Conservation (phyloP, 805 yeast species). For the Barnettozyma wickerhamii region DNA sequence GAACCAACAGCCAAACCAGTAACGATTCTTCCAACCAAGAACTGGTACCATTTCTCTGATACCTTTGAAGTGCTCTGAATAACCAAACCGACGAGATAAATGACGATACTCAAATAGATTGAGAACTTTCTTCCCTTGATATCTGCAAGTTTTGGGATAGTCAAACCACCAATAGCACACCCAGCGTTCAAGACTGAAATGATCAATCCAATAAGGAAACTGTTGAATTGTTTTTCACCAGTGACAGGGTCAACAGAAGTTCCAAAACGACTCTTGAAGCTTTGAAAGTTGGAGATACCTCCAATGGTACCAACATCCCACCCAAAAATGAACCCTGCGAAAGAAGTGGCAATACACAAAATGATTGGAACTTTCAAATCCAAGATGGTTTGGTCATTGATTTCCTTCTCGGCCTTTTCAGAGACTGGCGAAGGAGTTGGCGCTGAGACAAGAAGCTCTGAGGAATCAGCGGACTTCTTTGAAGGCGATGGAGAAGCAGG, state of each 20-base stretch:
- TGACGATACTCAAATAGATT: constrained; percentile 45
- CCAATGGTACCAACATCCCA: constrained; percentile 79
- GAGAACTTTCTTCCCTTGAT: constrained; percentile 56
- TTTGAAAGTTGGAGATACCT: constrained; percentile 63
- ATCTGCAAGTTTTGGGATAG: constrained; percentile 54
- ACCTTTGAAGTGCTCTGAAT: constrained; percentile 50
- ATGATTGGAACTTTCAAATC: constrained; percentile 6
- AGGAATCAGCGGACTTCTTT: not conserved
- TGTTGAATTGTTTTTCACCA: constrained; percentile 40
- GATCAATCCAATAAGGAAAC: constrained; percentile 47
- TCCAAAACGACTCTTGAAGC: constrained; percentile 52
- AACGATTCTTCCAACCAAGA: constrained; percentile 57
- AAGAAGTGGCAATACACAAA: constrained; percentile 43
- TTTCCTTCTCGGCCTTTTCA: not conserved
- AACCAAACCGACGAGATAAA: constrained; percentile 57
- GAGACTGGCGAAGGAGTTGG: not conserved
- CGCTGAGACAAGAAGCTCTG: not conserved
- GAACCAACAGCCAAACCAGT: constrained; percentile 79
- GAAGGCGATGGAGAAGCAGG: not conserved
- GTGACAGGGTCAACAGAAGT: constrained; percentile 24
- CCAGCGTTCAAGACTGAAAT: constrained; percentile 61
- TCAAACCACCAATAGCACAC: constrained; percentile 66
- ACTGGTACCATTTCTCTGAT: constrained; percentile 51
- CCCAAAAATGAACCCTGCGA: constrained; percentile 70
- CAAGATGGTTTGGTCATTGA: not conserved